phyloP scores from a whole-genome alignment of 1,284 basidiomycete genomes.

The Irpex sp. region DNA sequence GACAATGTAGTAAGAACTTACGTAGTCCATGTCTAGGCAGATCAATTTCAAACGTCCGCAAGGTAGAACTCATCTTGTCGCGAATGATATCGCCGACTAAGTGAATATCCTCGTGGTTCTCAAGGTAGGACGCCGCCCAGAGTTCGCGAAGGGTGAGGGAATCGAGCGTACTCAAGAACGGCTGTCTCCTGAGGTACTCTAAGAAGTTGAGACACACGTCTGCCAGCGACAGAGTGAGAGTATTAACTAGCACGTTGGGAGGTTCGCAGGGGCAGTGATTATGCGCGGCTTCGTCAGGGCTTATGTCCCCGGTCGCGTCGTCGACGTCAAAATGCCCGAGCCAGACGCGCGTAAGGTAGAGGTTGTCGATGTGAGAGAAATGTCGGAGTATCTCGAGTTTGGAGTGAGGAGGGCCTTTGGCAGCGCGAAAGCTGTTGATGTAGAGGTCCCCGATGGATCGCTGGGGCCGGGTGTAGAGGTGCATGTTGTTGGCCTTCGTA shows the following conservation, averaged over 20 bases:
- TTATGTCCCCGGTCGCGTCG: not conserved
- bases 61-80: not conserved
- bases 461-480: not conserved
- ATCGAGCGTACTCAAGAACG: slow-evolving; percentile 6
- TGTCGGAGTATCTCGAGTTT: slow-evolving; percentile 10
- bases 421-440: slow-evolving; percentile 7
- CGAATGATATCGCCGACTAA: slow-evolving; percentile 6
- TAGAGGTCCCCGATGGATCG: slow-evolving; percentile 1
- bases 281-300: not conserved
- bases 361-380: slow-evolving; percentile 7
- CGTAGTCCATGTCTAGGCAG: slow-evolving; percentile 3
- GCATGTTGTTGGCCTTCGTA: not conserved
- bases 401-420: not conserved
- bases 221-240: slow-evolving; percentile 8
- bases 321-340: slow-evolving; percentile 10
- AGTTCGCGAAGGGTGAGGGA: slow-evolving; percentile 8
- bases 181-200: slow-evolving; percentile 6
- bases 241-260: not conserved
- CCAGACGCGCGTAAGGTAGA: slow-evolving; percentile 9
- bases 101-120: slow-evolving; percentile 7
- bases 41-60: slow-evolving; percentile 5
- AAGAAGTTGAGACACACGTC: slow-evolving; percentile 12
- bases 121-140: slow-evolving; percentile 5
- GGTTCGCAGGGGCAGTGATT: not conserved
- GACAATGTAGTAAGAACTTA: not conserved